A percentile compares a stretch with the other conserved stretches of the same genome.
These are phyloP conservation scores for Kwoniella sp. DNA, from an alignment of 768 basidiomycete genomes.

Conservation along the genomic window DNA sequence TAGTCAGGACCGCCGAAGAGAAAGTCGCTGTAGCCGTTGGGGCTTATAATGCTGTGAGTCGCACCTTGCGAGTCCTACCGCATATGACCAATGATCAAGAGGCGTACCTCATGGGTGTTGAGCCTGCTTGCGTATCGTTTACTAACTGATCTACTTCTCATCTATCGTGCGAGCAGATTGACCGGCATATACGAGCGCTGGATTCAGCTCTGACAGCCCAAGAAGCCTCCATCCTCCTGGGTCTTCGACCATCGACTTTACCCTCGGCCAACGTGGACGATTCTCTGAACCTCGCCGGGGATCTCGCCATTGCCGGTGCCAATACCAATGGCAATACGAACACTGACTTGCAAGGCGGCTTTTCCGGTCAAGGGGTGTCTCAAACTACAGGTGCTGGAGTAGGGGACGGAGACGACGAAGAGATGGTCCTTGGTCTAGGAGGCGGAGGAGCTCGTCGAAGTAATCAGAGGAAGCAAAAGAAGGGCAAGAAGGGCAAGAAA, in stretches of 20 bases:
- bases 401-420: slow-evolving; percentile 16
- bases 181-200: slow-evolving; percentile 55
- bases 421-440: slow-evolving; percentile 14
- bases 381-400: too few relatives aligned
- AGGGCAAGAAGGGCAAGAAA: slow-evolving; percentile 29
- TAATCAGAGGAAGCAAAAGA: slow-evolving; percentile 4
- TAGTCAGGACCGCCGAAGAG: slow-evolving; percentile 54
- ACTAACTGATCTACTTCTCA: too few relatives aligned
- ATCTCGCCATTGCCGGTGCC: not conserved
- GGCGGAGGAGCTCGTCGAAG: slow-evolving; percentile 1
- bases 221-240: slow-evolving; percentile 52
- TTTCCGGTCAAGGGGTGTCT: not conserved
- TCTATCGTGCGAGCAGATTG: slow-evolving; percentile 38
- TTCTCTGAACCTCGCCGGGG: slow-evolving; percentile 18
- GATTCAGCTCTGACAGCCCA: slow-evolving; percentile 52
- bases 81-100: not conserved
- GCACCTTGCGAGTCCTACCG: not conserved
- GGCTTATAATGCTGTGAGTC: slow-evolving; percentile 54
- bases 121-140: not conserved
- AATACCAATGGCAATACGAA: too few relatives aligned
- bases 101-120: too few relatives aligned
- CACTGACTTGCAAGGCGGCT: not conserved
- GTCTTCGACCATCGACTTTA: slow-evolving; percentile 44
- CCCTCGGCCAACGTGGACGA: slow-evolving; percentile 44
- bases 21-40: slow-evolving; percentile 55